Base-by-base conservation (phyloP, 768 basidiomycete genomes). In the Mycena capillaripes region DNA sequence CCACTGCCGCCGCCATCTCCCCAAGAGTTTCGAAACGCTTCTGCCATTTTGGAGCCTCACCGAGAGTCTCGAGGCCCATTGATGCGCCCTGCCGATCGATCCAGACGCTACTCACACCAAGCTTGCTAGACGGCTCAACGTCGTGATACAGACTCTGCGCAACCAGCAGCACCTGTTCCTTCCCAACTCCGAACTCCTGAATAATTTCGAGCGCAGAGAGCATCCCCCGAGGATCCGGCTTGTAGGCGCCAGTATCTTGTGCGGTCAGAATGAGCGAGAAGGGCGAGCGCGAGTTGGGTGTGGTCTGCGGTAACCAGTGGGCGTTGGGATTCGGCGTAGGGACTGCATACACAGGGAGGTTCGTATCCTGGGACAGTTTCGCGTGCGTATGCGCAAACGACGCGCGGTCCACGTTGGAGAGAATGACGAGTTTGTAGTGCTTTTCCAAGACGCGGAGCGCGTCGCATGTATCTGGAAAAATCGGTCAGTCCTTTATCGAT, bases 201-300 rank as follows among this genome's bases (percentile, higher is more conserved):
- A 88, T 83, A 16, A 82, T 85, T 60, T 85, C 82, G 38, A 93
- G 81, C 42, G 84, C 87, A 27, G 85, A 82, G 60, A 83, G 77
- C 79, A 92, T 90, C 63, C 89, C 90, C 10, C 83, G 85, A 8
- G 86, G 83, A 9, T 88, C 86, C 25, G 92, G 94, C 78, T 94
- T 95, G 81, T 94, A 95, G 40, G 88, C 89, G n/a, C 89, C 88
- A 6, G 89, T 87, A 72, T 93, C 92, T 78, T 95, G 89, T 7
- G 94, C 93, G 10, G 93, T 94, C 75, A 92, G 82, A 63, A 93
- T 83, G 61, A 90, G 84, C 30, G 89, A 87, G 80, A 95, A 95
- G 1, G 90, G 87, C 29, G 92, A 92, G 58, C 83, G 81, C 8
- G 86, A 85, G 34, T 79, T 78, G 6, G 83, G 79, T 0, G 83